A percentile compares a stretch with the other conserved stretches of the same genome.
Conservation (phyloP, 225 moss, liverwort and hornwort species). For the Sphagnum tenellum region DNA sequence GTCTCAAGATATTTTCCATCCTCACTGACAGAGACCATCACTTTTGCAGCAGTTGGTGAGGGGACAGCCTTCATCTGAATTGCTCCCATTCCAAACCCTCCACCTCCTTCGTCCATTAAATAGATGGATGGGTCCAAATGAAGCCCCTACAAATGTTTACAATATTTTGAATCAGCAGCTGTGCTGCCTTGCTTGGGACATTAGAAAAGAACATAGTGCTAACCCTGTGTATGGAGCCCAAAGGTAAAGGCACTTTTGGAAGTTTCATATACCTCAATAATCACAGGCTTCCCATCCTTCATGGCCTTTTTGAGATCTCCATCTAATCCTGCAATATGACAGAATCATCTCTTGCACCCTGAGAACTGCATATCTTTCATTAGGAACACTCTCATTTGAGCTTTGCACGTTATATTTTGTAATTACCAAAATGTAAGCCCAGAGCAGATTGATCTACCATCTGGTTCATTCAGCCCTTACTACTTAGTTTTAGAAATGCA, state of each 20-base stretch:
- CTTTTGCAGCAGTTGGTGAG: constrained; percentile 21
- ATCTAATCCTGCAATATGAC: constrained; percentile 59
- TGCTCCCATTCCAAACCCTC: constrained; percentile 35
- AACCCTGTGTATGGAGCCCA: too few relatives aligned
- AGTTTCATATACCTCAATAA: constrained; percentile 64
- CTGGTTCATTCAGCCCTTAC: too few relatives aligned
- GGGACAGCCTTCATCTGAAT: constrained; percentile 38
- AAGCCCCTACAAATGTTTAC: constrained; percentile 51
- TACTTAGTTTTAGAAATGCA: too few relatives aligned
- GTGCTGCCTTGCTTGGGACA: neutral
- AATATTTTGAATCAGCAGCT: neutral
- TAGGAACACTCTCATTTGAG: too few relatives aligned
- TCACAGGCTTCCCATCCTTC: constrained; percentile 98
- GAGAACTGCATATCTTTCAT: too few relatives aligned
- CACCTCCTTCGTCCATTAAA: constrained; percentile 76
- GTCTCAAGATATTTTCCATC: neutral
- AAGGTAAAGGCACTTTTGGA: too few relatives aligned
- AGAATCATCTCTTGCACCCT: neutral
- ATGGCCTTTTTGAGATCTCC: constrained; percentile 96
- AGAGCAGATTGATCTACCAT: too few relatives aligned
- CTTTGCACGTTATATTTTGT: too few relatives aligned
- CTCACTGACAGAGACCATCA: constrained; percentile 23
- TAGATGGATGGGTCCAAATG: constrained; percentile 96
- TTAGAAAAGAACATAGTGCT: too few relatives aligned
- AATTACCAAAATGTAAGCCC: too few relatives aligned